Evolutionary conservation across 176 grass and related monocot genomes (phyloP).

Genomic region (Avena sativa): DNA sequence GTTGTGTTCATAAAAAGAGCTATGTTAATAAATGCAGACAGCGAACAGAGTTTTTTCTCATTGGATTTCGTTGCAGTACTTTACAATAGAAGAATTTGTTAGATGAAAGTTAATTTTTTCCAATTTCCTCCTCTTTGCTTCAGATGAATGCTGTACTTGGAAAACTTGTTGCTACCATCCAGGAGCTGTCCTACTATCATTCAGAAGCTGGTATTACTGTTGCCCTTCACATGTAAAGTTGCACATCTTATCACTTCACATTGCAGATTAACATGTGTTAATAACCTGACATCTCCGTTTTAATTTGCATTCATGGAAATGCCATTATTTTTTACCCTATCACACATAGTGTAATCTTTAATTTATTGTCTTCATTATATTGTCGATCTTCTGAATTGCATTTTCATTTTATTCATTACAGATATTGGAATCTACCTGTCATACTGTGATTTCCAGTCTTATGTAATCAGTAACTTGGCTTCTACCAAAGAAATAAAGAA

Average conservation of each 20-base stretch:
- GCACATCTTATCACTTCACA: conserved; percentile 30
- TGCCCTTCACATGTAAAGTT: conserved; percentile 34
- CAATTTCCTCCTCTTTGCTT: background rate
- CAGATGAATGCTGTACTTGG: conserved; percentile 59
- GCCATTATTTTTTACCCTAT: background rate
- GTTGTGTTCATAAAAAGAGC: conserved; percentile 18
- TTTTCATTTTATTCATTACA: conserved; percentile 41
- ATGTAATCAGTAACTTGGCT: conserved; percentile 39
- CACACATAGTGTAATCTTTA: background rate
- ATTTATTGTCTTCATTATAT: conserved; percentile 2
- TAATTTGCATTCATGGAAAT: conserved; percentile 32
- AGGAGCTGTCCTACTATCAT: conserved; percentile 61
- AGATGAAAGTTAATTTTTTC: conserved; percentile 15
- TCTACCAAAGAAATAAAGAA: conserved; percentile 46
- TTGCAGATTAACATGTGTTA: conserved; percentile 16
- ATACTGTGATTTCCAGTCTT: conserved; percentile 53
- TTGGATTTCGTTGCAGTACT: conserved; percentile 17
- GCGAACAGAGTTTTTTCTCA: background rate
- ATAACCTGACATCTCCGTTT: conserved; percentile 25
- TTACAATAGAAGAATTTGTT: conserved; percentile 21
- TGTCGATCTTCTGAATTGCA: conserved; percentile 28
- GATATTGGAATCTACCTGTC: conserved; percentile 53
- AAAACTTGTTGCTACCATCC: conserved; percentile 53
- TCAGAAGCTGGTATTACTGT: conserved; percentile 54
- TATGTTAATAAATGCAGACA: background rate